These are phyloP conservation scores for Trypanosoma cruzi DNA, from an alignment of 208 protist species.

Conservation along the genomic window DNA sequence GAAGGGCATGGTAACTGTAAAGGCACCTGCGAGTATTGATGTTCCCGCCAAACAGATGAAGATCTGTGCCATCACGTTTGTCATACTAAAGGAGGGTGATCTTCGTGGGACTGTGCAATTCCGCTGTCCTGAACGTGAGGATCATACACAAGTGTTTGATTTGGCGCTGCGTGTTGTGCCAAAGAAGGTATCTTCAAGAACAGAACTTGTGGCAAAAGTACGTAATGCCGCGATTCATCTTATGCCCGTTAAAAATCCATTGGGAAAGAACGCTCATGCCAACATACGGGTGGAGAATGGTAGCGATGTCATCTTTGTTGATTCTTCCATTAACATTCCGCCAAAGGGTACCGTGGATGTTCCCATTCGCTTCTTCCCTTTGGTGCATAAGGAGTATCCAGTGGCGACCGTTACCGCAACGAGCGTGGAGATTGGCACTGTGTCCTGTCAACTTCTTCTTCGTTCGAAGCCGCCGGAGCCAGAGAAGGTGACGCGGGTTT, in stretches of 20 bases:
- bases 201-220: slow-evolving; percentile 82
- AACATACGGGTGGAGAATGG: slow-evolving; percentile 55
- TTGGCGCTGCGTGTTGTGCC: slow-evolving; percentile 63
- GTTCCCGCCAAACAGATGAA: slow-evolving; percentile 68
- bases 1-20: slow-evolving; percentile 63
- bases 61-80: slow-evolving; percentile 83
- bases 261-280: slow-evolving; percentile 73
- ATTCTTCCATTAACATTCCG: slow-evolving; percentile 55
- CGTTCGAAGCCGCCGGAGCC: slow-evolving; percentile 45
- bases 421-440: slow-evolving; percentile 84
- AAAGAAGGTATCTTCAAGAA: slow-evolving; percentile 33
- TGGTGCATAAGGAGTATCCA: slow-evolving; percentile 68
- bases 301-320: slow-evolving; percentile 61
- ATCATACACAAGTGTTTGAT: slow-evolving; percentile 86
- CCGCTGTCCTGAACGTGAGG: slow-evolving; percentile 69
- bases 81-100: slow-evolving; percentile 79
- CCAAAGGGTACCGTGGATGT: slow-evolving; percentile 60
- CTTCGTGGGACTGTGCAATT: slow-evolving; percentile 71
- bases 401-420: slow-evolving; percentile 66
- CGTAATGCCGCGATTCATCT: slow-evolving; percentile 70
- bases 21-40: slow-evolving; percentile 79
- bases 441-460: slow-evolving; percentile 72
- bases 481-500: slow-evolving; percentile 81
- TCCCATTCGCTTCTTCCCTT: slow-evolving; percentile 90
- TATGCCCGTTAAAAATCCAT: slow-evolving; percentile 91